Percentiles rank a stretch among this genome's conserved stretches.
Evolutionary conservation across 768 basidiomycete genomes (phyloP).

Genomic region (Tricholomella constricta): DNA sequence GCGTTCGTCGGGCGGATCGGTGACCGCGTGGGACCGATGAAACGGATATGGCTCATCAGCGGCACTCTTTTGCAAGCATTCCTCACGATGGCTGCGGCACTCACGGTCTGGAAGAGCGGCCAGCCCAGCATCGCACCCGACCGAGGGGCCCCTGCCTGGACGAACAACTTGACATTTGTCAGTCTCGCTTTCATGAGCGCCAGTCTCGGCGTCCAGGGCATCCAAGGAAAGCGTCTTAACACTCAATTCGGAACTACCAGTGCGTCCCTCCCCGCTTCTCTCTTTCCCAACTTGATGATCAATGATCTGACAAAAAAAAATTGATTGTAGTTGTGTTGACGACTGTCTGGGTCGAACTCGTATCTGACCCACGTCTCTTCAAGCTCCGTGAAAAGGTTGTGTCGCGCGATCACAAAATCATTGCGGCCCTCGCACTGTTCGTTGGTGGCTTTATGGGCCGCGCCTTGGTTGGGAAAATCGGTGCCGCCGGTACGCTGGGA

Average conservation of each 20-base stretch:
- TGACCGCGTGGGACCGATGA: conserved; percentile 74
- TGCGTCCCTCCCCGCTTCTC: conserved; percentile 34
- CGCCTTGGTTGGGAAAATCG: conserved; percentile 58
- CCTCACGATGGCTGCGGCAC: conserved; percentile 71
- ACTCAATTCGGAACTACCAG: conserved; percentile 80
- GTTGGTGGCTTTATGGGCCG: conserved; percentile 72
- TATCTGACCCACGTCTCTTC: conserved; percentile 81
- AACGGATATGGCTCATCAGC: conserved; percentile 71
- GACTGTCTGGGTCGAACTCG: conserved; percentile 86
- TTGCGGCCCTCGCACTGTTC: conserved; percentile 56
- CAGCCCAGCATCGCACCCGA: conserved; percentile 52
- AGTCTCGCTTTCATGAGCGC: conserved; percentile 81
- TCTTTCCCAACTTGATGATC: background rate
- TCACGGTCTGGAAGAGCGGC: conserved; percentile 71
- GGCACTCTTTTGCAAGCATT: conserved; percentile 77
- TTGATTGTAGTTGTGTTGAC: conserved; percentile 70
- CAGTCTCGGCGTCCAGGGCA: conserved; percentile 82
- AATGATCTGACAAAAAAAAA: background rate
- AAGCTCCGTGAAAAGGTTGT: conserved; percentile 49
- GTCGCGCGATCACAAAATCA: conserved; percentile 14
- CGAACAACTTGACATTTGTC: conserved; percentile 63
- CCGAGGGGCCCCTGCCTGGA: conserved; percentile 73
- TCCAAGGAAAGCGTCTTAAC: conserved; percentile 78
- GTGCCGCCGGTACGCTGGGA: conserved; percentile 66
- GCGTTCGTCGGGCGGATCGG: conserved; percentile 83